A percentile compares a stretch with the other conserved stretches of the same genome.
These are phyloP conservation scores for Setaria italica DNA, from an alignment of 202 grass and related monocot species.

Conservation along the genomic window DNA sequence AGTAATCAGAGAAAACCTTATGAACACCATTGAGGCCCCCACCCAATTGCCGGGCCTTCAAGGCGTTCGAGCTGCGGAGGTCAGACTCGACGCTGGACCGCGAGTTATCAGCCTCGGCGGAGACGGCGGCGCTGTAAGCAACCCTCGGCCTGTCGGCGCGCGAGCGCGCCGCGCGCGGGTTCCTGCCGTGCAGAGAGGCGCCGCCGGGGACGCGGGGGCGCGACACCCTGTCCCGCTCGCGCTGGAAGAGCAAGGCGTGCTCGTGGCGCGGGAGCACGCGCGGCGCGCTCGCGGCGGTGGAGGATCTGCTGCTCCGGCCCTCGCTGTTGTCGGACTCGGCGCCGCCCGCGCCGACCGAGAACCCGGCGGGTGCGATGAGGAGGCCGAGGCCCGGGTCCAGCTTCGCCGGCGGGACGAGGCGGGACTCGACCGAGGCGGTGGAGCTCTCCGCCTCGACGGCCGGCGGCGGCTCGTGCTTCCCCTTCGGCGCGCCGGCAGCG, in stretches of 20 bases:
- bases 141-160: constrained; percentile 21
- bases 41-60: background rate
- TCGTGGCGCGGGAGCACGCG: constrained; percentile 15
- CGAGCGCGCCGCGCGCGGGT: constrained; percentile 34
- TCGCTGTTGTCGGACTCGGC: constrained; percentile 63
- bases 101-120: constrained; percentile 32
- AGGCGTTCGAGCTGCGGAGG: constrained; percentile 35
- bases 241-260: background rate
- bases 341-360: constrained; percentile 54
- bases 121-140: background rate
- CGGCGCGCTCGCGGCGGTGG: constrained; percentile 57
- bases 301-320: constrained; percentile 57
- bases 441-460: constrained; percentile 55
- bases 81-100: constrained; percentile 51
- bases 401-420: constrained; percentile 42
- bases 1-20: constrained; percentile 27
- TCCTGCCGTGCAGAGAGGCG: constrained; percentile 38
- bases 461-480: constrained; percentile 23
- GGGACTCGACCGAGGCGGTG: constrained; percentile 60
- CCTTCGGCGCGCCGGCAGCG: constrained; percentile 28
- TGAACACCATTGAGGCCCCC: constrained; percentile 33
- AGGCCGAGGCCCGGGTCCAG: constrained; percentile 47
- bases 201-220: background rate
- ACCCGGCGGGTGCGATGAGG: constrained; percentile 42
- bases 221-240: constrained; percentile 19